Evolutionary conservation across 1,139 yeast species (phyloP), one percentile per base, ranked within the genome.

Genomic region (Suhomyces wounanorum): DNA sequence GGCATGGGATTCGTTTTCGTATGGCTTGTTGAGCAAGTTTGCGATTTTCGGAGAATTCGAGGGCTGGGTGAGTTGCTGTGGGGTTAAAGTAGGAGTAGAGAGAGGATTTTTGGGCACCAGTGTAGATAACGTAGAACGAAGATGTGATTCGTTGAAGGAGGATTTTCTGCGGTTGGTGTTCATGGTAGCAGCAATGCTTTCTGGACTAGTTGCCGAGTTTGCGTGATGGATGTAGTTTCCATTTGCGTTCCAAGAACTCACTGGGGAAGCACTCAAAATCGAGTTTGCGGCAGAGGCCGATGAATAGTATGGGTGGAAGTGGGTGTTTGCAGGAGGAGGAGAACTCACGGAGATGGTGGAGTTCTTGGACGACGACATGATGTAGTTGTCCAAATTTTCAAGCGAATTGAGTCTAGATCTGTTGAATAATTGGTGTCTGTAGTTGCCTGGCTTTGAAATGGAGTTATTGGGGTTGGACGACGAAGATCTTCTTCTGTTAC

Each of bases 101-200:
- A 44, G 38, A 44, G 43, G 38, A 10, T 42, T 42, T 18, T 50
- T 47, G 10, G 72, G 71, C 44, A 68, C 54, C 14, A 72, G 61
- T 3, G 51, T 40, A 14, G 70, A 63, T 47, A 77, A 65, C 1
- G 81, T 77, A 2, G 76, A 70, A 42, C 81, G 60, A 5, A 77
- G 62, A 53, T 74, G 74, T 8, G 76, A 70, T 57, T 77, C 81
- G 56, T 76, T 77, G 57, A 76, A 76, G 11, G 79, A 74, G 16
- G 78, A 73, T 54, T 73, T 76, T 48, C 80, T 60, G 47, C 78
- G 63, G 40, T 64, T 66, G 23, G 59, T 33, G 28, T 54, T 51
- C 48, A 62, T 55, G 6, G 62, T 59, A 18, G 64, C 55, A 9
- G 63, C 61, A 13, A 62, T 53, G 43, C 61, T 59, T 48, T 59